These are phyloP conservation scores for Pelargonium nanum DNA, from an alignment of 345 rosid species.

Conservation along the genomic window DNA sequence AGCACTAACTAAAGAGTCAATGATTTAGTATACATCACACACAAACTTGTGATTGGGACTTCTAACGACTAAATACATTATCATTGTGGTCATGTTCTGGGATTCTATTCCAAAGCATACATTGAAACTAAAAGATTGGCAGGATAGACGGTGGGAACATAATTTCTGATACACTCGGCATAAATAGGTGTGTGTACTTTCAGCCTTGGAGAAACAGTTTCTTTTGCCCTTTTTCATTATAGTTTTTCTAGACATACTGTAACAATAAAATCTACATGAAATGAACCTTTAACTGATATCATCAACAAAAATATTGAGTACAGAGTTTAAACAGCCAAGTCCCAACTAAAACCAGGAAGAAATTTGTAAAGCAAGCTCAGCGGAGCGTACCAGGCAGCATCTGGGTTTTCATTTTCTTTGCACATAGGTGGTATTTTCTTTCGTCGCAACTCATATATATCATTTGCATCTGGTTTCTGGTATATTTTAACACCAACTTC, in stretches of 20 bases:
- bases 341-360: constrained; percentile 2
- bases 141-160: not conserved
- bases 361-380: constrained; percentile 5
- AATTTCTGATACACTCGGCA: too few relatives aligned
- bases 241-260: too few relatives aligned
- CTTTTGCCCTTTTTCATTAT: not conserved
- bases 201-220: not conserved
- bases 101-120: not conserved
- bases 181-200: not conserved
- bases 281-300: not conserved
- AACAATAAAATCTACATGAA: not conserved
- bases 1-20: not conserved
- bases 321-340: not conserved
- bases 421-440: constrained; percentile 76
- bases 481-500: constrained; percentile 84
- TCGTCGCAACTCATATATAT: constrained; percentile 72
- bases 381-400: constrained; percentile 77
- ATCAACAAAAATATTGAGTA: not conserved
- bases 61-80: not conserved
- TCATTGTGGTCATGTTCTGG: not conserved
- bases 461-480: constrained; percentile 88
- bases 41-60: not conserved
- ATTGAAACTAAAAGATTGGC: not conserved
- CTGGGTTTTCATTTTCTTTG: constrained; percentile 79
- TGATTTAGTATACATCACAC: not conserved